Conservation (phyloP, 768 basidiomycete species). For the Lactarius pseudohatsudake region DNA sequence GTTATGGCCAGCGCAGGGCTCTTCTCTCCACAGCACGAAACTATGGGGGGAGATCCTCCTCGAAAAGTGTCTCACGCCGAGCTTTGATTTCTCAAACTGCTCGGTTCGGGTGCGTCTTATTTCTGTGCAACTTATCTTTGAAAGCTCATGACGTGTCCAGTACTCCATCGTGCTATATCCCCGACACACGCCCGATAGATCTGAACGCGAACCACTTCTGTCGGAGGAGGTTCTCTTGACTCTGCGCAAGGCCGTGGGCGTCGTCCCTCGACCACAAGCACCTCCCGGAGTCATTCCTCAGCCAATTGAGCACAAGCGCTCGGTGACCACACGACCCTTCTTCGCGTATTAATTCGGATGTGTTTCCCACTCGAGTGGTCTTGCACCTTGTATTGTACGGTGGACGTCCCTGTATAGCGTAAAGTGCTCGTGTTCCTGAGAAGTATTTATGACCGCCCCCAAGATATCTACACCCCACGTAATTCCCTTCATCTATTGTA, state of each 20-base stretch:
- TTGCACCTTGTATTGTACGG: not conserved
- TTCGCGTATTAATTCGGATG: not conserved
- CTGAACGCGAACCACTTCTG: conserved; percentile 17
- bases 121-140: not conserved
- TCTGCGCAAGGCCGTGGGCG: conserved; percentile 28
- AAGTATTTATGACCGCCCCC: not conserved
- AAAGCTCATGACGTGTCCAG: conserved; percentile 13
- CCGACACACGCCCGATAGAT: not conserved
- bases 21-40: conserved; percentile 1
- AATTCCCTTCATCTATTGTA: not conserved
- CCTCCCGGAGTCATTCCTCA: not conserved
- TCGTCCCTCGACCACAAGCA: conserved; percentile 10
- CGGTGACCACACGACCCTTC: not conserved
- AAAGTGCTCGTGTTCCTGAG: not conserved
- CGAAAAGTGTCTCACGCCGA: conserved; percentile 10
- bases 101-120: conserved; percentile 10
- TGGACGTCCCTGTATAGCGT: not conserved
- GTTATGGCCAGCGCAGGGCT: conserved; percentile 17
- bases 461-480: too few species aligned
- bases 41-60: conserved; percentile 21
- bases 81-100: conserved; percentile 22
- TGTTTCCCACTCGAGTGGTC: not conserved
- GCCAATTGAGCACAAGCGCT: not conserved
- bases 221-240: conserved; percentile 30
- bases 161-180: conserved; percentile 20